Conservation (phyloP, 371 early-diverging fungal species). For the Smittium culicis region DNA sequence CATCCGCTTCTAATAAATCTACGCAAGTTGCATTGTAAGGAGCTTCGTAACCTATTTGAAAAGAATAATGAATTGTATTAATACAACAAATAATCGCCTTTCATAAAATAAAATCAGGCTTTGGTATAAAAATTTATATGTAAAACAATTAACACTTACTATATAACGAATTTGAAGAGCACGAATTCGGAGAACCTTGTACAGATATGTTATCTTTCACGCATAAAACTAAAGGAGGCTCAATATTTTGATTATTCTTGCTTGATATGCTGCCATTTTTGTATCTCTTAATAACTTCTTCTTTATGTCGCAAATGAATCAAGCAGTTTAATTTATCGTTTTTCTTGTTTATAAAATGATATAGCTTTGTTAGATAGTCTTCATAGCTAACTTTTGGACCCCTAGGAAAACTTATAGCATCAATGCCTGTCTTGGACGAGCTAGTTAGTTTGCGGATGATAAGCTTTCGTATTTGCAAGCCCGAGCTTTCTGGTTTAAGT, state of each 20-base stretch:
- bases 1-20: conserved; percentile 40
- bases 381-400: no score
- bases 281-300: not conserved
- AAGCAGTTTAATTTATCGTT: not conserved
- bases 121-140: not conserved
- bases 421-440: no score
- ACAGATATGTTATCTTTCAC: not conserved
- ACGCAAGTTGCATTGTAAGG: conserved; percentile 72
- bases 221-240: not conserved
- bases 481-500: no score
- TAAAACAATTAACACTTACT: not conserved
- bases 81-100: no score
- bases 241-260: not conserved
- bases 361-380: not conserved
- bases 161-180: not conserved
- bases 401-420: no score
- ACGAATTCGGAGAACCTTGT: not conserved
- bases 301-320: not conserved
- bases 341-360: not conserved
- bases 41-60: conserved; percentile 43
- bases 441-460: no score
- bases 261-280: not conserved
- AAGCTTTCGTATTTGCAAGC: no score
- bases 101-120: not conserved
- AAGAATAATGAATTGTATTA: not conserved